Base-by-base conservation (phyloP, 108 stramenopile species). In the Conticribra guillardii region DNA sequence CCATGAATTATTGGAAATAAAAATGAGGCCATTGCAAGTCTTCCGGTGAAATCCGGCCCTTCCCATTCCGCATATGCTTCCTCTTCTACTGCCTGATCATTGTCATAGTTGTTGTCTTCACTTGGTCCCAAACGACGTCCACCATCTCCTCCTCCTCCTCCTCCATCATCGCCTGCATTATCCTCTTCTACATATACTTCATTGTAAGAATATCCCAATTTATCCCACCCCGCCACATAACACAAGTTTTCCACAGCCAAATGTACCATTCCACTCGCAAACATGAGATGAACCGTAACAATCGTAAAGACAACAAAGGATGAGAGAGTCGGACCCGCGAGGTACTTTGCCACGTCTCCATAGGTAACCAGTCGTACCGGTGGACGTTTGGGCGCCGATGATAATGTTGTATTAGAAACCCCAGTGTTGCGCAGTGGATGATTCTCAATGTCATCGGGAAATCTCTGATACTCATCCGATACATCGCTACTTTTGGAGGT, bases 271-370 rank as follows among this genome's bases (percentile, higher is more conserved):
- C 80, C 80, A 15, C 61, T 58, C 2, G 80, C 75, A 54, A 81
- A 81, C 76, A 81, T 76, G 41, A 81, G 58, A 67, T 81, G 80
- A 14, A 76, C 76, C 26, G 49, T 29, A n/a, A 81, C 71, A n/a
- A 81, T 69, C 11, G 73, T 68, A 45, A 73, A 75, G 33, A 73
- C 54, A 23, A 77, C 54, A 44, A 73, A 48, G 51, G 65, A 51
- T 21, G 76, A 57, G 0, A 75, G 64, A 2, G 48, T 57, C 41
- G 64, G 53, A 14, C 80, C 80, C 18, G 64, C 65, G 8, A 81
- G 57, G 29, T 65, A 75, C 27, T 73, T 73, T 19, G 63, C 80
- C 30, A 81, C 76, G 54, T 81, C 80, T 16, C 80, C 73, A 22
- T 81, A 81, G n/a, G 80, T 81, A n/a, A 81, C 56, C 0, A 81